Evolutionary conservation across 805 yeast species (phyloP), one percentile per base, ranked within the genome.

Genomic region (Wickerhamomyces rabaulensis): DNA sequence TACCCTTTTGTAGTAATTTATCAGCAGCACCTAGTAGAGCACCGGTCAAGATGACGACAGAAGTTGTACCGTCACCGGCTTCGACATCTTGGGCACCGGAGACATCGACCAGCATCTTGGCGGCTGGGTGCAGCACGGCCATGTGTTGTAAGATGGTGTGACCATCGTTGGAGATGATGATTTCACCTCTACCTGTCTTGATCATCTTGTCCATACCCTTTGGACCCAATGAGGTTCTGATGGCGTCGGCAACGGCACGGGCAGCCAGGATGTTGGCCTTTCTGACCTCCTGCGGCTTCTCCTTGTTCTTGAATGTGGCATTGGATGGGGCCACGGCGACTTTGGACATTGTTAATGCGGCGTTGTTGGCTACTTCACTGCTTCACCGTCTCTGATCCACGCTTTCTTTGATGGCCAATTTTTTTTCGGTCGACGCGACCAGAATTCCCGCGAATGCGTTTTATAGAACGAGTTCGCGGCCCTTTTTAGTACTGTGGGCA

Each of bases 161-260:
- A 29, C 99, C 99, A 69, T 94, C 99, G 66, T 94, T 94, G 52
- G 98, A 90, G 57, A 94, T 91, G 57, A 92, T 87, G n/a, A 94
- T 75, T 62, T 94, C 90, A 36, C 98, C 98, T 48, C 78, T 79
- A 43, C 91, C 84, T 17, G 98, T 91, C 69, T 89, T 89, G 70
- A 88, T 89, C 98, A 94, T 92, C 73, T 94, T 94, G 68, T 94
- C 99, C 99, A 94, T 94, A 51, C 99, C 99, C 67, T 90, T 92
- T 47, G 99, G 99, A 19, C 99, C 99, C 49, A 94, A 73, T 15
- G 98, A 85, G 29, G 89, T 79, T 67, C 94, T 91, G 41, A 92
- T 97, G 51, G 95, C 78, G 66, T 94, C 99, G 35, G 99, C 99
- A 19, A 94, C 99, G 25, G 99, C 99, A 62, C 95, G 90, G 47